Evolutionary conservation across 2,329 filamentous ascomycete genomes (phyloP).

Genomic region (Hypocreales sp.): DNA sequence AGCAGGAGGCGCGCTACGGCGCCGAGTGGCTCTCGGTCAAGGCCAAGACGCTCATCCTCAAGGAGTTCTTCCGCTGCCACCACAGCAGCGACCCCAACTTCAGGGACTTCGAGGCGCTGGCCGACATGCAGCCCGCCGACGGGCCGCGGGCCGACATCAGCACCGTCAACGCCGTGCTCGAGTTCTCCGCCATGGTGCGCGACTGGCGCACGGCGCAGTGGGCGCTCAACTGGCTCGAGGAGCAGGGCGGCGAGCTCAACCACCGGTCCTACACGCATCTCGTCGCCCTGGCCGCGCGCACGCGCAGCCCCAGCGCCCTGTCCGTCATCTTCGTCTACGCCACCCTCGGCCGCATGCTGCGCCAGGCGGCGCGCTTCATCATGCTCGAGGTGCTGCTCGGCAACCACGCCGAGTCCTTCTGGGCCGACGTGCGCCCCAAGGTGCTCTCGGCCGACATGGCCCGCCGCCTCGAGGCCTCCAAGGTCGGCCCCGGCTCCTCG

Average conservation of each 20-base stretch:
- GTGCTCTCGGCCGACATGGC: constrained; percentile 14
- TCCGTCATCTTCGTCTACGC: constrained; percentile 18
- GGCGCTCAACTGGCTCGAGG: constrained; percentile 11
- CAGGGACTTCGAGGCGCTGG: constrained; percentile 12
- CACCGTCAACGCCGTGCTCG: constrained; percentile 23
- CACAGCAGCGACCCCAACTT: constrained; percentile 8
- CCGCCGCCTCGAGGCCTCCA: constrained; percentile 5
- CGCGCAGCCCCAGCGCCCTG: constrained; percentile 14
- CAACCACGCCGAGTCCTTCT: constrained; percentile 10
- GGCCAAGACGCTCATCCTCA: constrained; percentile 22
- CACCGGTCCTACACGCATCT: constrained; percentile 20
- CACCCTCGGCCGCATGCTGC: constrained; percentile 14
- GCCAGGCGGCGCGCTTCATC: constrained; percentile 8
- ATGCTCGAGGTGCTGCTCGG: constrained; percentile 12
- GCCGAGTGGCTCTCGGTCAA: constrained; percentile 24
- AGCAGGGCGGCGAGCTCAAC: constrained; percentile 11
- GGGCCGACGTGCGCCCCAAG: constrained; percentile 10
- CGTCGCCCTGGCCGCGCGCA: constrained; percentile 18
- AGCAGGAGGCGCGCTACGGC: constrained; percentile 28
- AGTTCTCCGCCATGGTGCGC: constrained; percentile 10
- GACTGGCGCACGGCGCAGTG: constrained; percentile 18
- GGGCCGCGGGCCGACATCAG: constrained; percentile 10
- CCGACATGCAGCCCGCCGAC: constrained; percentile 10
- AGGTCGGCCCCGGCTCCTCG: constrained; percentile 4
- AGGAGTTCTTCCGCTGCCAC: constrained; percentile 25